Conservation (phyloP, 305 asterid genomes). For the Ajuga reptans region DNA sequence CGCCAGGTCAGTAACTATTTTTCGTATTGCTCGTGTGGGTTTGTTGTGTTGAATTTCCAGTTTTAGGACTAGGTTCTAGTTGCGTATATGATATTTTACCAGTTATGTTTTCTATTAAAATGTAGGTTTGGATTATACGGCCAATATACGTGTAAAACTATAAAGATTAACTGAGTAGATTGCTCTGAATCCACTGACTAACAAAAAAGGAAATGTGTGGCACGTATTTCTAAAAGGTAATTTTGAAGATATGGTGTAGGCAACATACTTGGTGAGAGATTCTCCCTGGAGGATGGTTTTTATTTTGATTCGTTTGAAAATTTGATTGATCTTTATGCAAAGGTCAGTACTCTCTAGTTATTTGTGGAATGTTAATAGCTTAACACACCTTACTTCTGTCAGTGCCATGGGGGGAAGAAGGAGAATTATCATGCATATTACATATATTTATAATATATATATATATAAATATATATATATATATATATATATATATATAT, state of each 20-base stretch:
- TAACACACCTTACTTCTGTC: neutral
- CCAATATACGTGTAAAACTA: neutral
- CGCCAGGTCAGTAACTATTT: slow-evolving; percentile 38
- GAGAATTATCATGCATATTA: neutral
- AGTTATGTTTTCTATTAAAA: neutral
- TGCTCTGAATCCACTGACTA: slow-evolving; percentile 48
- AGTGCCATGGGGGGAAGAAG: neutral
- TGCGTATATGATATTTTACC: neutral
- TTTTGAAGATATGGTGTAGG: slow-evolving; percentile 72
- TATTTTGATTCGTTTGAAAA: slow-evolving; percentile 64
- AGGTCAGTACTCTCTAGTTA: slow-evolving; percentile 41
- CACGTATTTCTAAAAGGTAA: slow-evolving; percentile 80
- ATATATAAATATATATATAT: too few relatives aligned
- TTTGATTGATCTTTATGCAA: slow-evolving; percentile 84
- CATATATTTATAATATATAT: too few relatives aligned
- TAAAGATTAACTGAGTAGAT: slow-evolving; percentile 73
- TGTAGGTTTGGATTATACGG: slow-evolving; percentile 1
- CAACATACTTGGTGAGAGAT: slow-evolving; percentile 61
- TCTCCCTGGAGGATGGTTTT: slow-evolving; percentile 72
- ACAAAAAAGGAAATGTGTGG: slow-evolving; percentile 96
- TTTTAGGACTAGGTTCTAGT: neutral
- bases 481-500: too few relatives aligned
- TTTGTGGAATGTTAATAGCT: neutral
- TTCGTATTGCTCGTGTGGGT: neutral
- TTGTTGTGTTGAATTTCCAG: neutral